Conservation (phyloP, 78 protist species). For the Tieghemostelium lacteum region DNA sequence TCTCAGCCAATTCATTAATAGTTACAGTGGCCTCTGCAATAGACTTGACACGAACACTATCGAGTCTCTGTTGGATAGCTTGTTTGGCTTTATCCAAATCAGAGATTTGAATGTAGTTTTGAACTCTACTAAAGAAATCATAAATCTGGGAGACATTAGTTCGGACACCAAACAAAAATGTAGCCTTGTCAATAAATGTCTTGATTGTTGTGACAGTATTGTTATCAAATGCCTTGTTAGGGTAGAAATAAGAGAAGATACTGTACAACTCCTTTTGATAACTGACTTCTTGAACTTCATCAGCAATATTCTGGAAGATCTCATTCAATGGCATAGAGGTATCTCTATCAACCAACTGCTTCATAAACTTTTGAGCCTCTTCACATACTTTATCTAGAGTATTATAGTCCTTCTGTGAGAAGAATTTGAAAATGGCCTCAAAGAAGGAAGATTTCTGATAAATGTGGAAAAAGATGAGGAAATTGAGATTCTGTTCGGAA, state of each 20-base stretch:
- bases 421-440: neutral
- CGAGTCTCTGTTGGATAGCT: neutral
- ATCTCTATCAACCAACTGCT: conserved; percentile 4
- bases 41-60: neutral
- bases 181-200: conserved; percentile 13
- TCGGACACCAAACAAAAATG: conserved; percentile 8
- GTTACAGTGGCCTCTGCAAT: neutral
- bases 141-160: neutral
- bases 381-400: neutral
- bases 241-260: neutral
- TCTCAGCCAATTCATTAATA: neutral
- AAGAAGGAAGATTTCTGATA: neutral
- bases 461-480: neutral
- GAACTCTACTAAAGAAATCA: no score
- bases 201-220: neutral
- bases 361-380: neutral
- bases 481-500: neutral
- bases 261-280: neutral
- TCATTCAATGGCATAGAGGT: conserved; percentile 23
- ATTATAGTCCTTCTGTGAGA: neutral
- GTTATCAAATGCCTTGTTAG: neutral
- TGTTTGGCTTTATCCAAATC: neutral
- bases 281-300: neutral
- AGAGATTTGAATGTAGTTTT: no score
- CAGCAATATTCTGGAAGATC: conserved; percentile 3